Evolutionary conservation across 2,329 filamentous ascomycete species (phyloP), one percentile per base, ranked within the genome.

Genomic region (Hymenoscyphus albidus): DNA sequence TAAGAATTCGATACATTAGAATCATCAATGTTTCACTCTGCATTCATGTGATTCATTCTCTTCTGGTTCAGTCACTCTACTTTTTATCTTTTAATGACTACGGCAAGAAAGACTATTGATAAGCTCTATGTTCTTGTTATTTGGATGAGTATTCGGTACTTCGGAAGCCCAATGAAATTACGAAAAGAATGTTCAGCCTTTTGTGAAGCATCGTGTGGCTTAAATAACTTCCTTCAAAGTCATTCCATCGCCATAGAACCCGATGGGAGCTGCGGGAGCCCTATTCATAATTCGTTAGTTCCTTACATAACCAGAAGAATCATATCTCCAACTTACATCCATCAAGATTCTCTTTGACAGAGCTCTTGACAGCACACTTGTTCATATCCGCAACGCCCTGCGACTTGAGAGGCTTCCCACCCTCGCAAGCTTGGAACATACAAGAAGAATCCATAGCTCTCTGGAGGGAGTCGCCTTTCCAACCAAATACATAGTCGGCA

Each of bases 401-500:
- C 5, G 56, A 48, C 62, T 60, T 59, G 9, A 58, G 35, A 7
- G 44, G 44, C 10, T 48, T 48, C 16, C 44, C 44, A 2, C 16
- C 31, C 16, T n/a, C 57, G 13, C 62, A 63, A 44, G 59, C 59
- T 14, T 59, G 35, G 10, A 59, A 35, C 31, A 54, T 51, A 54
- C 62, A 63, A 16, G 14, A 10, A 13, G 40, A 48, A 27, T 63
- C 57, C 62, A 63, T 58, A 40, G 55, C 55, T n/a, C 39, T 55
- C 58, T 63, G 62, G 6, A 63, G 44, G 3, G 40, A 39, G 32
- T 63, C 57, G 1, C 55, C 62, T 35, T 63, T 63, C 62, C 62
- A 63, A 4, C 62, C 62, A 32, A 63, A 63, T 7, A 63, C 35
- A 18, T 63, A 63, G 44, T 63, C 62, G 6, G 42, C 62, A 44